Base-by-base conservation (phyloP, 108 stramenopile genomes). In the Chaetoceros muelleri region DNA sequence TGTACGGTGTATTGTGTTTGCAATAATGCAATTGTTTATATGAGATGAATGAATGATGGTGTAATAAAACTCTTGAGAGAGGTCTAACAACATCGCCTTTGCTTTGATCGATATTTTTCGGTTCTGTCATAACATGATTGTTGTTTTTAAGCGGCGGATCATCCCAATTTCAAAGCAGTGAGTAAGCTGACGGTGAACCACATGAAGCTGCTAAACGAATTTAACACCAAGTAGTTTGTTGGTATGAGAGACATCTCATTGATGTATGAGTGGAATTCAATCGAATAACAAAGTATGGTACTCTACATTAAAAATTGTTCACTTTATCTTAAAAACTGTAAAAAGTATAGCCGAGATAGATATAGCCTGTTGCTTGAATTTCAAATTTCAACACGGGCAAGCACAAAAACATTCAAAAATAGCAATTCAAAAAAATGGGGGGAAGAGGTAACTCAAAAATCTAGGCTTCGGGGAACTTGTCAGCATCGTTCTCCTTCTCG, bases 171-270 rank as follows among this genome's bases (percentile, higher is more conserved):
- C 69, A 94, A 84, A 65, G 70, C 82, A 19, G 80, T 94, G 21
- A 82, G 80, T 53, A 81, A 87, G 48, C 60, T 94, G 64, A 87
- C 88, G 10, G 81, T 85, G 52, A 80, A 85, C 44, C 85, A 87
- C 52, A 87, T 84, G 81, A 75, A 71, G 54, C 52, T 82, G 24
- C 58, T 66, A 46, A 93, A 93, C 58, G 85, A 87, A 58, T 90
- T 94, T 62, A 82, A 90, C n/a, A n/a, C n/a, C n/a, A n/a, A n/a
- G n/a, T n/a, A n/a, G n/a, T n/a, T n/a, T n/a, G n/a, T n/a, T n/a
- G n/a, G n/a, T n/a, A n/a, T n/a, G n/a, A n/a, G n/a, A n/a, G n/a
- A n/a, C n/a, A n/a, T n/a, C n/a, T n/a, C n/a, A n/a, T n/a, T n/a
- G n/a, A n/a, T n/a, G n/a, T n/a, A n/a, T n/a, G n/a, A n/a, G n/a